These are phyloP conservation scores for Geoglossum cookeanum DNA, from an alignment of 2,329 filamentous ascomycete species.

Conservation along the genomic window DNA sequence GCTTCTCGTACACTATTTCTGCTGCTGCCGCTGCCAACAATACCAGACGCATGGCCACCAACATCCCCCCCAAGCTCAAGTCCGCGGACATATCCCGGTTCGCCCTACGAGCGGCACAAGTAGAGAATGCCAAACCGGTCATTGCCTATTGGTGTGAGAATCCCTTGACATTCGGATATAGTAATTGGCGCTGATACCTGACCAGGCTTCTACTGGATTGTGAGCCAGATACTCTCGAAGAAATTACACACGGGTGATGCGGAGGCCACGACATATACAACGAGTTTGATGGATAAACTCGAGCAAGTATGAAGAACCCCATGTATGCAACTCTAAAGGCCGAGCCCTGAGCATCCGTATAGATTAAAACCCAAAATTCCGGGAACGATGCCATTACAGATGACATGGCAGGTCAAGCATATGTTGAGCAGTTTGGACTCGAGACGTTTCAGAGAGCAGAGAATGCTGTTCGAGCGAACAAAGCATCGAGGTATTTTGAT, in stretches of 20 bases:
- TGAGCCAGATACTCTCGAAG: slow-evolving; percentile 74
- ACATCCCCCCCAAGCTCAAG: slow-evolving; percentile 54
- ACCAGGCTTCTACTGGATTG: slow-evolving; percentile 72
- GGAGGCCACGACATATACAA: slow-evolving; percentile 66
- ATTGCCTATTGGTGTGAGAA: slow-evolving; percentile 85
- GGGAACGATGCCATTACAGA: slow-evolving; percentile 71
- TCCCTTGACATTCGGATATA: slow-evolving; percentile 2
- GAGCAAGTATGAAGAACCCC: slow-evolving; percentile 38
- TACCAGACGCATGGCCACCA: slow-evolving; percentile 42
- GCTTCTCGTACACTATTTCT: background rate
- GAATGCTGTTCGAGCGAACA: slow-evolving; percentile 61
- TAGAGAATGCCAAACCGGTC: slow-evolving; percentile 69
- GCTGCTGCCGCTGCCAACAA: background rate
- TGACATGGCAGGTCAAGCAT: slow-evolving; percentile 71
- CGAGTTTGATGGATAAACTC: slow-evolving; percentile 72
- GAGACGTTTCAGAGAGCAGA: slow-evolving; percentile 77
- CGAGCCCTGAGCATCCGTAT: slow-evolving; percentile 3
- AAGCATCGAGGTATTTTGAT: slow-evolving; percentile 49
- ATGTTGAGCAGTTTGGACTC: slow-evolving; percentile 83
- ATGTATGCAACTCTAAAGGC: background rate
- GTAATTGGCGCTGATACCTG: slow-evolving; percentile 8
- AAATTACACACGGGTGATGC: slow-evolving; percentile 60
- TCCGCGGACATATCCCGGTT: slow-evolving; percentile 69
- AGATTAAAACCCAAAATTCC: slow-evolving; percentile 54
- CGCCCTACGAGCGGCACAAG: slow-evolving; percentile 62